Base-by-base conservation (phyloP, 2,329 filamentous ascomycete genomes). In the Monilinia laxa region DNA sequence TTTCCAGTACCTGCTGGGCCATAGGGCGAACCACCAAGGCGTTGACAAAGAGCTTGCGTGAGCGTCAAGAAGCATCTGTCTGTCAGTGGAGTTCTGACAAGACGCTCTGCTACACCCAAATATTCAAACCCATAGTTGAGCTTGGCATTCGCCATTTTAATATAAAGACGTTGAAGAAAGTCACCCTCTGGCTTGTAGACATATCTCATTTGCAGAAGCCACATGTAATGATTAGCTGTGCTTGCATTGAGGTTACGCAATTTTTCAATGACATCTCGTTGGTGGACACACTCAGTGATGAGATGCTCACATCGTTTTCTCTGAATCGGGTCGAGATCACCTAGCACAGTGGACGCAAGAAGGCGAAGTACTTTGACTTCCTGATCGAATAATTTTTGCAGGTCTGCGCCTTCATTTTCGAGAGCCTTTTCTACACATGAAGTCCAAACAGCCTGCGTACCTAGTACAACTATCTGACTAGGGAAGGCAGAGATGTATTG, bases 61-160 rank as follows among this genome's bases (percentile, higher is more conserved):
- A 99, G 88, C 7, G 96, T 99, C 69, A 98, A 86, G 86, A 99
- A 99, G 80, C 95, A 99, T 70, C 96, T 90, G 78, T 99, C 96
- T 0, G 95, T 99, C 69, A 99, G 86, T 64, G 96, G 96, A 20
- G 95, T 99, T 72, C 95, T 88, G 68, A 99, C 96, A 69, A 99
- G 90, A 67, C 96, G 90, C 76, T 99, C 95, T 5, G 95, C 91
- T 62, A 99, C 94, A 76, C 95, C 95, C 31, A 99, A 85, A 75
- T 99, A 99, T 78, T 99, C 95, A 73, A 98, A 99, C 58, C 95
- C 95, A 76, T 99, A 99, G 75, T 91, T 92, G 69, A 99, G 87
- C 73, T 89, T 91, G 28, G 95, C 94, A 75, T 99, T 99, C 53
- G 96, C 95, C 91, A 99, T 98, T 80, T 92, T 92, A 77, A 99